Conservation (phyloP, 805 yeast genomes). For the Kodamaea laetipori region DNA sequence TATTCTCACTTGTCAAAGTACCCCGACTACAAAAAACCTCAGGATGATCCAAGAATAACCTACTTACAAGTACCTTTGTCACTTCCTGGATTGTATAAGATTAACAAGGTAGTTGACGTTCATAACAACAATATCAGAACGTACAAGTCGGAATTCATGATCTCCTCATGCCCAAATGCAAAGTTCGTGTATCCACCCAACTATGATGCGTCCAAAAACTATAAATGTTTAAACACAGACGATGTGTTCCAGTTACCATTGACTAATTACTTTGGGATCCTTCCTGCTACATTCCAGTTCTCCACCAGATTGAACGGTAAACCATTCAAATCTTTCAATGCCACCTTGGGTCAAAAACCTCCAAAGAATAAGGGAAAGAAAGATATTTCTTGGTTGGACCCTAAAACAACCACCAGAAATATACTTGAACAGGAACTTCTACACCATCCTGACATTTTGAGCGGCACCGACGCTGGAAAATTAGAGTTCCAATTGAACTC, state of each 20-base stretch:
- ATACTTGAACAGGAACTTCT: constrained; percentile 37
- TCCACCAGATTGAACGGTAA: constrained; percentile 30
- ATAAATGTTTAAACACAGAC: constrained; percentile 59
- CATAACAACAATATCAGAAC: constrained; percentile 63
- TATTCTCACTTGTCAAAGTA: constrained; percentile 31
- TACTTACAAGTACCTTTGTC: constrained; percentile 66
- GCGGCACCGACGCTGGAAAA: constrained; percentile 21
- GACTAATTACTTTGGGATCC: constrained; percentile 69
- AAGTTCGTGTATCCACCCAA: constrained; percentile 43
- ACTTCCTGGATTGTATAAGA: constrained; percentile 75
- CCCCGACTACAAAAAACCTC: constrained; percentile 21
- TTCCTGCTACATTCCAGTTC: constrained; percentile 53
- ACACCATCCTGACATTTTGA: constrained; percentile 27
- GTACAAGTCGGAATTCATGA: constrained; percentile 59
- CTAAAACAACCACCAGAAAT: constrained; percentile 31
- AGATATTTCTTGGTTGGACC: constrained; percentile 34
- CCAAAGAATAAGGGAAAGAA: constrained; percentile 22
- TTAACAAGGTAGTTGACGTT: constrained; percentile 65
- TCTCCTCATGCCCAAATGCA: constrained; percentile 81
- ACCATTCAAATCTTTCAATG: constrained; percentile 23
- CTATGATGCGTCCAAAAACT: constrained; percentile 25
- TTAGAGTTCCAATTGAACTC: constrained; percentile 38
- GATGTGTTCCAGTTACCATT: constrained; percentile 37
- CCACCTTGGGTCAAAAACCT: constrained; percentile 22
- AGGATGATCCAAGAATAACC: constrained; percentile 45